Conservation (phyloP, 1,284 basidiomycete species). For the Grifola frondosa region DNA sequence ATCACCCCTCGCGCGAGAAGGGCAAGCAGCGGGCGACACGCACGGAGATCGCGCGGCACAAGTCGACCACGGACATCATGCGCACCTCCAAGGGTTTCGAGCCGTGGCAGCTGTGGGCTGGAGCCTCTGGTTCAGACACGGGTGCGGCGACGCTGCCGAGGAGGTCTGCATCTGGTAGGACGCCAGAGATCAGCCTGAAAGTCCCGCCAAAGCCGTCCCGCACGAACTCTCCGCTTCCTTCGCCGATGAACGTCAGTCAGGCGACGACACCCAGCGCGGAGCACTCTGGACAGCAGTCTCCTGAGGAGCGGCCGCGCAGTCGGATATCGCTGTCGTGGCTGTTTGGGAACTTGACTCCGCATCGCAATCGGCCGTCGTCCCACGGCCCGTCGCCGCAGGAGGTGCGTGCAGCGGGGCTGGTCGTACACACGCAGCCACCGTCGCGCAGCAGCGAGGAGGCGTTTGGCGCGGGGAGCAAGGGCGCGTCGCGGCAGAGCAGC, state of each 20-base stretch:
- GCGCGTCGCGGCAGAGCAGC: slow-evolving; percentile 28
- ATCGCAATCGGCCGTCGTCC: slow-evolving; percentile 15
- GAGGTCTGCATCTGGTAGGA: slow-evolving; percentile 16
- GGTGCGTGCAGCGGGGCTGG: slow-evolving; percentile 15
- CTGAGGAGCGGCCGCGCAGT: slow-evolving; percentile 28
- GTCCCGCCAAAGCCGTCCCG: slow-evolving; percentile 17
- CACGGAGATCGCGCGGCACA: slow-evolving; percentile 20
- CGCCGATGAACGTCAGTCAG: slow-evolving; percentile 18
- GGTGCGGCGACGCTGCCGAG: slow-evolving; percentile 10
- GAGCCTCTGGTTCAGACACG: slow-evolving; percentile 2
- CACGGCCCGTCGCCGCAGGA: slow-evolving; percentile 16
- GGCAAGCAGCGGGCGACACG: slow-evolving; percentile 19
- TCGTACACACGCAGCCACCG: slow-evolving; percentile 15
- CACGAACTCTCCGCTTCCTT: slow-evolving; percentile 21
- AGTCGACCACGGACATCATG: slow-evolving; percentile 26
- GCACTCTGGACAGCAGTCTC: slow-evolving; percentile 15
- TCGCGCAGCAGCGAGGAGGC: slow-evolving; percentile 36
- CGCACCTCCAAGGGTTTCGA: slow-evolving; percentile 13
- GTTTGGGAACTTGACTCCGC: too few species aligned
- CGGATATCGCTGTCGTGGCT: slow-evolving; percentile 23
- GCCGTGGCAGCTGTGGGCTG: slow-evolving; percentile 17
- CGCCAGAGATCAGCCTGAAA: slow-evolving; percentile 19
- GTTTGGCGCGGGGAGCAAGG: slow-evolving; percentile 28
- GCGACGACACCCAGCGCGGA: slow-evolving; percentile 20
- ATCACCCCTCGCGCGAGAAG: slow-evolving; percentile 23